phyloP scores from a whole-genome alignment of 2,329 filamentous ascomycete genomes.

The Paradendryphiella salina region DNA sequence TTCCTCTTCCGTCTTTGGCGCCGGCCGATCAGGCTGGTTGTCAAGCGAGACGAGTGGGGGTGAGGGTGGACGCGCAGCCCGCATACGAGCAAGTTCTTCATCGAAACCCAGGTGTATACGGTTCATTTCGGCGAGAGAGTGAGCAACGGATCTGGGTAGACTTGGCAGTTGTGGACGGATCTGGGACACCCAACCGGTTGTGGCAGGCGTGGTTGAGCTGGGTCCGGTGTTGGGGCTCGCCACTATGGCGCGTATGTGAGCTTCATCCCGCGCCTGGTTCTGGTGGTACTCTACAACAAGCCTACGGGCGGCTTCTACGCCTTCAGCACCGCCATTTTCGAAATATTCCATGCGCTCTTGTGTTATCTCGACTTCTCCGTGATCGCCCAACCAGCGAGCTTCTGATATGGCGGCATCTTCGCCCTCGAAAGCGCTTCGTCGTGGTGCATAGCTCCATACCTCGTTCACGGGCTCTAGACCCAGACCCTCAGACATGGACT shows the following conservation, averaged over 20 bases:
- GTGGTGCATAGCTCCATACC: conserved; percentile 29
- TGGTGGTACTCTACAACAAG: not conserved
- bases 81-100: conserved; percentile 7
- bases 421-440: not conserved
- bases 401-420: not conserved
- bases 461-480: conserved; percentile 21
- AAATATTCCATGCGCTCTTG: not conserved
- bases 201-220: not conserved
- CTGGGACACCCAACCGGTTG: not conserved
- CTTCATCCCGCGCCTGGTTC: not conserved
- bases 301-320: conserved; percentile 1
- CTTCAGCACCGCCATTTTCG: not conserved
- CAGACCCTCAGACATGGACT: conserved; percentile 10
- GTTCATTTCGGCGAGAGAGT: not conserved
- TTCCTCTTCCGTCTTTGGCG: conserved; percentile 53
- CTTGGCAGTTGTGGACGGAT: not conserved
- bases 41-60: conserved; percentile 48
- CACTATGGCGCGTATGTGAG: conserved; percentile 1
- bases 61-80: conserved; percentile 16
- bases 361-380: not conserved
- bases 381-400: not conserved
- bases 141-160: not conserved
- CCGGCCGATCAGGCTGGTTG: conserved; percentile 52
- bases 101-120: not conserved
- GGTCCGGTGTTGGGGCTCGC: not conserved